phyloP scores from a whole-genome alignment of 2,329 filamentous ascomycete genomes.

The Ophiostoma triangulosporum region DNA sequence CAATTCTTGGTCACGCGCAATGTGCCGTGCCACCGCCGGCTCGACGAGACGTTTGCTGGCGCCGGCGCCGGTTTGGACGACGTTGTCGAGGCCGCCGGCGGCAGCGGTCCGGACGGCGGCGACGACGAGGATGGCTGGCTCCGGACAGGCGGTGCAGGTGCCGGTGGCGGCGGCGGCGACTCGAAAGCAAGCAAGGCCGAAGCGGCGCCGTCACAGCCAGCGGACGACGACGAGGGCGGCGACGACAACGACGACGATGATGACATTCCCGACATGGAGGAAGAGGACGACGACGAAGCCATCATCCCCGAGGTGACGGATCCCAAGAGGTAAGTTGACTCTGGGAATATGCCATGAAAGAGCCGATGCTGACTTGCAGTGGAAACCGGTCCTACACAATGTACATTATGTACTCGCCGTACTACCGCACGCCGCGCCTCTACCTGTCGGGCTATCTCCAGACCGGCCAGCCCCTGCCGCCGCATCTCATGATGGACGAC shows the following conservation, averaged over 20 bases:
- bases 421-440: slow-evolving; percentile 89
- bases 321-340: slow-evolving; percentile 28
- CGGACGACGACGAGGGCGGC: slow-evolving; percentile 41
- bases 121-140: slow-evolving; percentile 81
- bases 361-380: slow-evolving; percentile 29
- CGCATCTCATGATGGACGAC: slow-evolving; percentile 26
- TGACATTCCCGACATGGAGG: slow-evolving; percentile 97
- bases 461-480: slow-evolving; percentile 43
- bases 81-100: slow-evolving; percentile 62
- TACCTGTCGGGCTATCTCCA: slow-evolving; percentile 85
- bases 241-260: slow-evolving; percentile 61
- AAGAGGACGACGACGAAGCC: slow-evolving; percentile 91
- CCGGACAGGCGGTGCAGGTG: slow-evolving; percentile 61
- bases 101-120: slow-evolving; percentile 34
- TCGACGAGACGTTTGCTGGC: slow-evolving; percentile 87
- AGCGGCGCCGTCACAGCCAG: slow-evolving; percentile 27
- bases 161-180: not conserved
- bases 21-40: slow-evolving; percentile 80
- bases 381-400: slow-evolving; percentile 88
- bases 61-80: slow-evolving; percentile 71
- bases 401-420: slow-evolving; percentile 95
- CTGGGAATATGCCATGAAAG: not conserved
- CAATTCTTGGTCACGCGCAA: slow-evolving; percentile 93
- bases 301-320: slow-evolving; percentile 68
- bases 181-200: not conserved